Percentiles rank a stretch among this genome's conserved stretches.
These are phyloP conservation scores for Brassica hybrid DNA, from an alignment of 441 rosid species.

Conservation along the genomic window DNA sequence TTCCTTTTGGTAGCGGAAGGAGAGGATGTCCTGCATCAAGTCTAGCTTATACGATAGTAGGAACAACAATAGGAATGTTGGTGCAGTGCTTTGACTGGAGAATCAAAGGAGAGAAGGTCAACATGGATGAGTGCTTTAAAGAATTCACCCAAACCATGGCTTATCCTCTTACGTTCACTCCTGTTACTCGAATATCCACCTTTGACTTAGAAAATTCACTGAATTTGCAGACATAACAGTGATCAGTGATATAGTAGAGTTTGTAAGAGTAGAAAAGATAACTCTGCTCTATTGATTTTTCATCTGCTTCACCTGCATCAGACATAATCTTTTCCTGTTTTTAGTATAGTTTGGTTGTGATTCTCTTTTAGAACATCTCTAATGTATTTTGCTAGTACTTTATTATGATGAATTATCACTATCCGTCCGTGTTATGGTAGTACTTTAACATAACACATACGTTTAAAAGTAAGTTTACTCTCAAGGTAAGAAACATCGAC, in stretches of 20 bases:
- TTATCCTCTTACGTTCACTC: slow-evolving; percentile 12
- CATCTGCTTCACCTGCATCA: no score
- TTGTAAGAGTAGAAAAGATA: no score
- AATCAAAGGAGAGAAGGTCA: background rate
- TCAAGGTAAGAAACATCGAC: background rate
- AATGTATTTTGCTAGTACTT: no score
- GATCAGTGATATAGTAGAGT: no score
- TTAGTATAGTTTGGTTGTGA: no score
- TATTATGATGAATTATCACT: no score
- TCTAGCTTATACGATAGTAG: background rate
- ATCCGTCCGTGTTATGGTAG: no score
- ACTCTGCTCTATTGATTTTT: no score
- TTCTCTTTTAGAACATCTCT: no score
- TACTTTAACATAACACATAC: no score
- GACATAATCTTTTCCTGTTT: no score
- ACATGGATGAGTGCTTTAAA: background rate
- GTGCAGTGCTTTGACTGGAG: slow-evolving; percentile 9
- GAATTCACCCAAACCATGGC: background rate
- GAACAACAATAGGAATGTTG: slow-evolving; percentile 12
- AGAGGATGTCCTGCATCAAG: background rate
- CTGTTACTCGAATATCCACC: background rate
- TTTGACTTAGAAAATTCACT: background rate
- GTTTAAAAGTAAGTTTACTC: background rate
- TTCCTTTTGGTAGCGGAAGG: background rate
- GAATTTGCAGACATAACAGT: no score